Evolutionary conservation across 768 basidiomycete species (phyloP).

Genomic region (Coprinopsis marcescibilis): DNA sequence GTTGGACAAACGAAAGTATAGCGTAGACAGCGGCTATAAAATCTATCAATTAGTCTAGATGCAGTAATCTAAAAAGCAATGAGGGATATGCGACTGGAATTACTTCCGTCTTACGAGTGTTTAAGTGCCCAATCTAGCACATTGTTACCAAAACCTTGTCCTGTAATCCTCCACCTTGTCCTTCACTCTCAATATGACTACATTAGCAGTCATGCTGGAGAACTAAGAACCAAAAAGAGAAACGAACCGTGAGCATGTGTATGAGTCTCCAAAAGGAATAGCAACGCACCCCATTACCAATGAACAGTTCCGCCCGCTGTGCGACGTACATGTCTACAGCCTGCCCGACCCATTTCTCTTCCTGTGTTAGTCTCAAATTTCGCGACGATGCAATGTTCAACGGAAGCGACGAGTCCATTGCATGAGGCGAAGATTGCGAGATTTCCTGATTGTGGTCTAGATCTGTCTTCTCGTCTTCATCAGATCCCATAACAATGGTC

Average conservation of each 20-base stretch:
- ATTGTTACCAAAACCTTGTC: conserved; percentile 28
- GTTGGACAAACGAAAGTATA: too few species aligned
- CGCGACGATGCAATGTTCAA: conserved; percentile 34
- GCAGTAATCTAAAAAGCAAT: too few species aligned
- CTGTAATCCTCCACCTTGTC: conserved; percentile 23
- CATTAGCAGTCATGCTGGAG: conserved; percentile 32
- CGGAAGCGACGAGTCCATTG: not conserved
- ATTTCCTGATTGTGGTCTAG: not conserved
- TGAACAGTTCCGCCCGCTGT: conserved; percentile 54
- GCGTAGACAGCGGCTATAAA: too few species aligned
- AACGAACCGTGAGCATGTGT: not conserved
- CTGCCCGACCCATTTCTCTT: conserved; percentile 52
- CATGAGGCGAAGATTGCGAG: not conserved
- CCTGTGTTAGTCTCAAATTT: conserved; percentile 47
- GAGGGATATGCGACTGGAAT: too few species aligned
- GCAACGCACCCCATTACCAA: conserved; percentile 64
- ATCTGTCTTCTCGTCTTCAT: not conserved
- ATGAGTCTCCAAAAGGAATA: not conserved
- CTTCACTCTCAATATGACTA: conserved; percentile 29
- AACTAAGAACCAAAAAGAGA: conserved; percentile 27
- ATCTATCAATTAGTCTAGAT: too few species aligned
- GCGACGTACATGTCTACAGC: conserved; percentile 67
- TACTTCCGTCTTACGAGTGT: too few species aligned
- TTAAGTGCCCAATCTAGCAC: too few species aligned
- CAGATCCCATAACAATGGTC: not conserved